Evolutionary conservation across 108 stramenopile genomes (phyloP).

Genomic region (Skeletonema potamos): DNA sequence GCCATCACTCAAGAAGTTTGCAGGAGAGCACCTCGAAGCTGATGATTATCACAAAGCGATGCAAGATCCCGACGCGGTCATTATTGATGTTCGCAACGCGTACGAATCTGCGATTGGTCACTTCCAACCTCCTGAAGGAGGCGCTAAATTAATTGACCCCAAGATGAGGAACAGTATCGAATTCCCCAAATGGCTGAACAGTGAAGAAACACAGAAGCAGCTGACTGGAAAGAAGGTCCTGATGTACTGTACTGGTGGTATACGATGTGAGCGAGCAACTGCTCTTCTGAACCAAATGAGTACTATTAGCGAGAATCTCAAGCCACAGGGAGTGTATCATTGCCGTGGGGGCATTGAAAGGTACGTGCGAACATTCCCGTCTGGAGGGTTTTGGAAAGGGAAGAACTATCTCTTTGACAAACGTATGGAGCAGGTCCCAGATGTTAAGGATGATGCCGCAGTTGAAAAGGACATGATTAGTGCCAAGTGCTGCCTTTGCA

Average conservation of each 20-base stretch:
- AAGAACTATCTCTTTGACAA: conserved; percentile 86
- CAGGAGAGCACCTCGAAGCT: conserved; percentile 71
- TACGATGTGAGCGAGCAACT: conserved; percentile 80
- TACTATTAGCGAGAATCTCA: conserved; percentile 26
- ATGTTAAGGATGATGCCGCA: conserved; percentile 22
- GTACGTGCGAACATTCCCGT: conserved; percentile 65
- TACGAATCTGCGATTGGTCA: conserved; percentile 77
- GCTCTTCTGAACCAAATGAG: conserved; percentile 74
- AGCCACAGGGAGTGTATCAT: conserved; percentile 69
- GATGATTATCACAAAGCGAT: conserved; percentile 76
- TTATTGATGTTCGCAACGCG: conserved; percentile 83
- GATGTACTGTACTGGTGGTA: conserved; percentile 68
- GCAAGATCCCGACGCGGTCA: conserved; percentile 67
- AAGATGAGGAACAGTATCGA: conserved; percentile 72
- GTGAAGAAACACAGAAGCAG: conserved; percentile 58
- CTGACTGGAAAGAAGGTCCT: conserved; percentile 70
- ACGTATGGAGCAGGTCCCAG: conserved; percentile 74
- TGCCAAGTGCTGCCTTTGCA: conserved; percentile 58
- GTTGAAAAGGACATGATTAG: conserved; percentile 55
- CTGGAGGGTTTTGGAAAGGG: conserved; percentile 80
- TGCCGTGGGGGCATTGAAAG: conserved; percentile 75
- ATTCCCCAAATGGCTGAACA: conserved; percentile 76
- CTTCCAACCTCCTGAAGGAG: conserved; percentile 61
- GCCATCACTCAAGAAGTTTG: conserved; percentile 54
- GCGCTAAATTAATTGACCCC: conserved; percentile 72